A percentile compares a stretch with the other conserved stretches of the same genome.
Evolutionary conservation across 495 filamentous ascomycete genomes (phyloP).

Genomic region (Astrothelium subdiscretum): DNA sequence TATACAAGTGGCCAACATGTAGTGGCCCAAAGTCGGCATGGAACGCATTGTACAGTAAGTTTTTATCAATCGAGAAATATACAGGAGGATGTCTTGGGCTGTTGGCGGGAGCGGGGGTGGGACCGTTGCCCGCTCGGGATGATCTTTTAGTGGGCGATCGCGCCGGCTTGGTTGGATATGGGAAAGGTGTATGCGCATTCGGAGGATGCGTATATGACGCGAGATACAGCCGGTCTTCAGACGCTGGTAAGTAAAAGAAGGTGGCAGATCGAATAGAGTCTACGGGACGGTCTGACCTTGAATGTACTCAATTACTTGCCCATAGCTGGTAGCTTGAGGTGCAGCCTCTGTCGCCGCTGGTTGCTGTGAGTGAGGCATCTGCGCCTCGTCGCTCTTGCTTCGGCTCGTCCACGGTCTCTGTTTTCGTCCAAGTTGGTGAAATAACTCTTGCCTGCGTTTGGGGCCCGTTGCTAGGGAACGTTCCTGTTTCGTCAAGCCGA

Average conservation of each 20-base stretch:
- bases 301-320: constrained; percentile 69
- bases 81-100: constrained; percentile 53
- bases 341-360: constrained; percentile 6
- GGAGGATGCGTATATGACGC: constrained; percentile 82
- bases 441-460: neutral
- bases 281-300: constrained; percentile 40
- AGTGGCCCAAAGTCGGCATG: constrained; percentile 96
- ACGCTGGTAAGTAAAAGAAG: constrained; percentile 17
- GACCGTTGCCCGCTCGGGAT: constrained; percentile 48
- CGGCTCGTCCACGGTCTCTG: neutral
- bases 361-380: constrained; percentile 17
- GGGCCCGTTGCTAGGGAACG: neutral
- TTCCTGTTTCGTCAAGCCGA: neutral
- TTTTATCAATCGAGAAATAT: constrained; percentile 94
- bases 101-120: constrained; percentile 28
- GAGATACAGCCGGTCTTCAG: constrained; percentile 81
- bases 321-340: constrained; percentile 40
- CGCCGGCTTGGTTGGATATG: constrained; percentile 50
- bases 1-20: constrained; percentile 92
- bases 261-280: neutral
- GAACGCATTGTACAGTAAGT: constrained; percentile 92
- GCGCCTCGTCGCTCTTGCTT: constrained; percentile 6
- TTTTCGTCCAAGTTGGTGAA: neutral
- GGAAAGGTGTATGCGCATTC: constrained; percentile 70
- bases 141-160: constrained; percentile 68